These are phyloP conservation scores for Paracorniculantispora psalliotae DNA, from an alignment of 2,329 filamentous ascomycete genomes.

Conservation along the genomic window DNA sequence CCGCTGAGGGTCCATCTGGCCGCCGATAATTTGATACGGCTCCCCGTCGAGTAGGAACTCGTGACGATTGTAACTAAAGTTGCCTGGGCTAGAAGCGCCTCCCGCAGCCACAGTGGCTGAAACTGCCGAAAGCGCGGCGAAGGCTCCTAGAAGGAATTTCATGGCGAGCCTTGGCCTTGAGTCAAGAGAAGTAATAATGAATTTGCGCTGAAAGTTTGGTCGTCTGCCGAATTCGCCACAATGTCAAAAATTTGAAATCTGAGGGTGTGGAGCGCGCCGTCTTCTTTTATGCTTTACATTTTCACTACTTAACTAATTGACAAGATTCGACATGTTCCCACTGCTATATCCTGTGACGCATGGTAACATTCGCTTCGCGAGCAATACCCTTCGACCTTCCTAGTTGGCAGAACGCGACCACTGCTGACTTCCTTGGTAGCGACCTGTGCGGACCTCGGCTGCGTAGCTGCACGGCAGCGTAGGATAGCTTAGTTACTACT, in stretches of 20 bases:
- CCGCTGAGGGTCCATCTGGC: slow-evolving; percentile 47
- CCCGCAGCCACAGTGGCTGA: neutral
- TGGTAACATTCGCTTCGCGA: neutral
- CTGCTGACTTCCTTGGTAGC: neutral
- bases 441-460: neutral
- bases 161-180: neutral
- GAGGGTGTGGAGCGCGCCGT: neutral
- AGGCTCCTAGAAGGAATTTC: neutral
- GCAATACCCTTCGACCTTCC: neutral
- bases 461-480: neutral
- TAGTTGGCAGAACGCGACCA: neutral
- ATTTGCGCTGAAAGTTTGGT: neutral
- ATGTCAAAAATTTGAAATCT: neutral
- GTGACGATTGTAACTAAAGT: slow-evolving; percentile 35
- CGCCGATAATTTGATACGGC: slow-evolving; percentile 39
- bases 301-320: neutral
- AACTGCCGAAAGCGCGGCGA: slow-evolving; percentile 1
- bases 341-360: neutral
- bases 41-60: slow-evolving; percentile 37
- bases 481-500: neutral
- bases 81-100: neutral
- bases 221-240: neutral
- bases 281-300: neutral
- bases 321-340: neutral
- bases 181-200: neutral